These are phyloP conservation scores for Mycosphaerella sp. DNA, from an alignment of 2,329 filamentous ascomycete species.

Conservation along the genomic window DNA sequence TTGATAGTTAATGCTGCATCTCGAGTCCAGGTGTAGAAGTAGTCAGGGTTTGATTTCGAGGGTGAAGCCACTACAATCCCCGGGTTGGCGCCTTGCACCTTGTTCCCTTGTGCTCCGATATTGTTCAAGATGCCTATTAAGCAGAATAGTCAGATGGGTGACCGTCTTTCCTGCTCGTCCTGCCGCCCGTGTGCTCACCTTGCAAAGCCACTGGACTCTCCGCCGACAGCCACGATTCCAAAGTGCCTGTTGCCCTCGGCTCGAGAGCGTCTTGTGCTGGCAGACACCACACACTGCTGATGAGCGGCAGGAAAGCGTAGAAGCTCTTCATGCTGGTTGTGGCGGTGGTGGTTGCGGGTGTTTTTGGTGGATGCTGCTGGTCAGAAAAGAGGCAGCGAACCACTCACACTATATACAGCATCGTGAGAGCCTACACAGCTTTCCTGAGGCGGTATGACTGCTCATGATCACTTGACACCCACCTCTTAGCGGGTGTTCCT, in stretches of 20 bases:
- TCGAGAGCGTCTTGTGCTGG: constrained; percentile 12
- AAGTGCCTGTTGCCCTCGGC: constrained; percentile 17
- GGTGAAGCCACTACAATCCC: constrained; percentile 53
- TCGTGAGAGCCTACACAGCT: not conserved
- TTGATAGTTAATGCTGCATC: constrained; percentile 68
- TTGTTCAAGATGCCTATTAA: constrained; percentile 45
- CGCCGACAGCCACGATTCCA: constrained; percentile 35
- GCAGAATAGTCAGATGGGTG: not conserved
- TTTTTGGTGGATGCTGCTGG: not conserved
- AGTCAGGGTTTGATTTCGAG: constrained; percentile 49
- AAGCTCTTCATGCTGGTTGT: constrained; percentile 9
- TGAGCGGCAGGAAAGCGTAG: constrained; percentile 10
- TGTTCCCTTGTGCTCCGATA: constrained; percentile 47
- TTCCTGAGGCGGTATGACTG: constrained; percentile 1
- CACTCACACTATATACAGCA: not conserved
- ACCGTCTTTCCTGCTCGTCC: too few relatives aligned
- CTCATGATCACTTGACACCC: constrained; percentile 8
- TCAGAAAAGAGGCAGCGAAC: not conserved
- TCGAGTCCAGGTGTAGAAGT: constrained; percentile 74
- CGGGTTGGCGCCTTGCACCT: constrained; percentile 42
- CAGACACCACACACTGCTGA: constrained; percentile 5
- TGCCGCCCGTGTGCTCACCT: constrained; percentile 16
- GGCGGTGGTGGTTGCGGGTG: not conserved
- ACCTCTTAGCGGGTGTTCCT: not conserved
- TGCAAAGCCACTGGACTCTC: constrained; percentile 47